These are phyloP conservation scores for Candida boleticola DNA, from an alignment of 805 yeast species.

Conservation along the genomic window DNA sequence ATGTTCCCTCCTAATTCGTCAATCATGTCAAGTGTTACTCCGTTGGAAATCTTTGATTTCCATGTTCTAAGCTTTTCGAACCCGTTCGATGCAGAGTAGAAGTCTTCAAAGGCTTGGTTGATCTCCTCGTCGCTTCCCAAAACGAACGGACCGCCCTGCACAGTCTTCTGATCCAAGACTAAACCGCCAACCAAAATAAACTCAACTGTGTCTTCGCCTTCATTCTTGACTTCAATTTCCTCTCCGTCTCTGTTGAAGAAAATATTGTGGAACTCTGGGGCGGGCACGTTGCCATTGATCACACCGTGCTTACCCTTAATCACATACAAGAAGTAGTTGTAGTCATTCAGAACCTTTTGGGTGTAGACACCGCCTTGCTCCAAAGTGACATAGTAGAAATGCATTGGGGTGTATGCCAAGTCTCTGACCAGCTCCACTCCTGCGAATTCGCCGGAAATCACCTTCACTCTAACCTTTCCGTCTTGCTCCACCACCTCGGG, in stretches of 20 bases:
- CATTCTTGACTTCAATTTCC: constrained; percentile 31
- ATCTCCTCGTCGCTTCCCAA: constrained; percentile 67
- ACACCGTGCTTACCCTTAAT: constrained; percentile 55
- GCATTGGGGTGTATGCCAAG: constrained; percentile 78
- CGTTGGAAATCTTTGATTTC: constrained; percentile 47
- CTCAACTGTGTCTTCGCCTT: constrained; percentile 37
- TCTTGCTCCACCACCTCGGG: constrained; percentile 35
- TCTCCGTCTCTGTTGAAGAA: constrained; percentile 74
- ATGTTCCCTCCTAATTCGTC: constrained; percentile 34
- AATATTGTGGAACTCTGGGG: constrained; percentile 46
- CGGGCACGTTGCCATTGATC: constrained; percentile 34
- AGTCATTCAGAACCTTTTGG: constrained; percentile 52
- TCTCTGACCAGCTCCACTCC: constrained; percentile 72
- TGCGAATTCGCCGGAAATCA: constrained; percentile 73
- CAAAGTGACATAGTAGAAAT: constrained; percentile 64
- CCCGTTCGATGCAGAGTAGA: constrained; percentile 65
- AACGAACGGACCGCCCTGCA: constrained; percentile 94
- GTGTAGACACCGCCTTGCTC: constrained; percentile 62
- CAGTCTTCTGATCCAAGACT: constrained; percentile 66
- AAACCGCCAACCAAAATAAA: constrained; percentile 78
- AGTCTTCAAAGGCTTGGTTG: constrained; percentile 67
- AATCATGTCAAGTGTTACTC: constrained; percentile 42
- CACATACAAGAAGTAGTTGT: constrained; percentile 69
- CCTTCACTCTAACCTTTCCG: constrained; percentile 34
- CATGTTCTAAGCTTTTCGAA: constrained; percentile 65